Percentiles rank a stretch among this genome's conserved stretches.
Conservation (phyloP, 495 filamentous ascomycete species). For the Rostrohypoxylon terebratum region DNA sequence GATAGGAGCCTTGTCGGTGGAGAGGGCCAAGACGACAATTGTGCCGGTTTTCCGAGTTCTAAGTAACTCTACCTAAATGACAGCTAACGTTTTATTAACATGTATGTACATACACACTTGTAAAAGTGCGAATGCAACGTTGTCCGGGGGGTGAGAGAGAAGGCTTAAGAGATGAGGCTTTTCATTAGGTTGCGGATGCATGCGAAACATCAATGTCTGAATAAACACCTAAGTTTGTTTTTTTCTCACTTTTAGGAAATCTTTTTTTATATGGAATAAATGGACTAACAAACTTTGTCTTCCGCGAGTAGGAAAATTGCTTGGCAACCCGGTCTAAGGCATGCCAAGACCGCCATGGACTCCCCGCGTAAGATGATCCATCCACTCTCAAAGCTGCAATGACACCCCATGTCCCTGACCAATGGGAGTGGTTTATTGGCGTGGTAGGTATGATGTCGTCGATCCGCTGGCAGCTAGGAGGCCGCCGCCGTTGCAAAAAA, state of each 20-base stretch:
- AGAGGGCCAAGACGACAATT: constrained; percentile 40
- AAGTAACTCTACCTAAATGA: constrained; percentile 15
- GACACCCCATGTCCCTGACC: constrained; percentile 33
- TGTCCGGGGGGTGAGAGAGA: background rate
- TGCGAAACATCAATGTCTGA: constrained; percentile 2
- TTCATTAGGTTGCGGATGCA: background rate
- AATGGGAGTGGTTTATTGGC: constrained; percentile 6
- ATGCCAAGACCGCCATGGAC: constrained; percentile 36
- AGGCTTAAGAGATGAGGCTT: constrained; percentile 1
- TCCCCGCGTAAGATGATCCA: constrained; percentile 28
- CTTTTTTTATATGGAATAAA: background rate
- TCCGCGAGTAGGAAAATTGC: constrained; percentile 18
- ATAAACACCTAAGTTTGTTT: background rate
- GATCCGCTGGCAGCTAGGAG: constrained; percentile 14
- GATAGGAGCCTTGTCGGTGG: constrained; percentile 43
- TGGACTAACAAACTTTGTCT: background rate
- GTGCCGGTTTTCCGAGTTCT: constrained; percentile 45
- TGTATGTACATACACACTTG: background rate
- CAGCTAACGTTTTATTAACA: background rate
- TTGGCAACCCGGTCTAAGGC: constrained; percentile 14
- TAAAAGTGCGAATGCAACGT: background rate
- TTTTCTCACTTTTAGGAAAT: background rate
- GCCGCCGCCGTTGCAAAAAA: constrained; percentile 9
- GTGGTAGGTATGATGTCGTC: constrained; percentile 27
- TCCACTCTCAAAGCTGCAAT: constrained; percentile 26